Evolutionary conservation across 2,329 filamentous ascomycete species (phyloP), one percentile per base, ranked within the genome.

Genomic region (Xylariaceae sp.): DNA sequence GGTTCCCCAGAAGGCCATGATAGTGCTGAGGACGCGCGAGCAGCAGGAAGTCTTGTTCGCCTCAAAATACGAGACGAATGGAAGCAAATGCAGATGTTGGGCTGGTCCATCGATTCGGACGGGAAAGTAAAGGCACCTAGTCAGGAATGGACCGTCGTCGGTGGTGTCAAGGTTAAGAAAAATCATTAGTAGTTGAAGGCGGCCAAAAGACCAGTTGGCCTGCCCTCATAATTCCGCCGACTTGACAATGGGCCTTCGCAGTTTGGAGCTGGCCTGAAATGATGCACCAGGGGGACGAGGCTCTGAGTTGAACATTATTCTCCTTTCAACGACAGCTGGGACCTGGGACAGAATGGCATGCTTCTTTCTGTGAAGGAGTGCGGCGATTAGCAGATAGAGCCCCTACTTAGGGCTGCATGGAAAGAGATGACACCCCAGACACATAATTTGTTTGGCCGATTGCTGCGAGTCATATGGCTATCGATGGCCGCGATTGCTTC

Each of bases 11-110:
- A 77, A 17, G 94, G 94, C 0, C 94, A 99, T 73, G 94, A 99
- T 75, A 96, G 90, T 30, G 88, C 88, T 30, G 94, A 99, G 73
- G 94, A 99, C 71, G 91, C 94, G 0, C 82, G 88, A 51, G 90
- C 92, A 0, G 93, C 95, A 0, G 94, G 93, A 0, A 92, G 97
- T 61, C 74, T 99, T 55, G 89, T 96, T 0, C 79, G 88, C 51
- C 80, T 85, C 53, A 89, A 86, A 72, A 80, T 95, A 4, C 81
- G 78, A 55, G 80, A 88, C 57, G 81, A 85, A 62, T 96, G 91
- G 90, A 83, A 80, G 62, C 74, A 75, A 37, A 77, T 94, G 79
- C 81, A 84, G 72, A 74, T 75, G 47, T 75, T 81, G 18, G 91
- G 91, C 0, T 96, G 90, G 88, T 77, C 66, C 42, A 69, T 89